Percentiles rank a stretch among this genome's conserved stretches.
Conservation (phyloP, 805 yeast genomes). For the Wickerhamomyces alni region DNA sequence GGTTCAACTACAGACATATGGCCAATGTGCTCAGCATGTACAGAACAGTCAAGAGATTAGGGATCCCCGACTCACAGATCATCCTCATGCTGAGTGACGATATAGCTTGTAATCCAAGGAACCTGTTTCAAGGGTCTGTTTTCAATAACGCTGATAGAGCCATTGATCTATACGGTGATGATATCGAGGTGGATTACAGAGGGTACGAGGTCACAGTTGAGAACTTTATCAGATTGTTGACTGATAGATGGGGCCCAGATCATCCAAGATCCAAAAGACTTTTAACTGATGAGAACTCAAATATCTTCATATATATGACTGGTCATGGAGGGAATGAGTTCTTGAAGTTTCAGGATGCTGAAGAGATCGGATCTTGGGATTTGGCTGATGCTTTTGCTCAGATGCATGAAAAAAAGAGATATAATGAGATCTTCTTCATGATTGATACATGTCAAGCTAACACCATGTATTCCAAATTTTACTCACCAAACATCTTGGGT, state of each 20-base stretch:
- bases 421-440: conserved; percentile 95
- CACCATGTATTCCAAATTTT: conserved; percentile 90
- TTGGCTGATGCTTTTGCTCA: conserved; percentile 96
- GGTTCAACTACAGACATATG: conserved; percentile 98
- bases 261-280: conserved; percentile 91
- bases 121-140: conserved; percentile 93
- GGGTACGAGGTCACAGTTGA: conserved; percentile 99
- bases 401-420: conserved; percentile 93
- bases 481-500: conserved; percentile 86
- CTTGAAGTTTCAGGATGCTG: conserved; percentile 96
- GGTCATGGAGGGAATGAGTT: conserved; percentile 99
- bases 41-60: conserved; percentile 90
- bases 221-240: conserved; percentile 83
- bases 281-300: conserved; percentile 88
- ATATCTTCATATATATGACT: conserved; percentile 90
- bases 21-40: conserved; percentile 93
- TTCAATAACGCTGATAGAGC: conserved; percentile 91
- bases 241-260: conserved; percentile 93
- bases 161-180: conserved; percentile 88
- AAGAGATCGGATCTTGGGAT: conserved; percentile 92
- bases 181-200: conserved; percentile 91
- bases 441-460: conserved; percentile 98
- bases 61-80: conserved; percentile 97
- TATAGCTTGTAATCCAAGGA: conserved; percentile 93
- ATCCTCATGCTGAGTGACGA: conserved; percentile 95